Conservation (phyloP, 441 rosid species). For the Euphorbia schlechtendalii region DNA sequence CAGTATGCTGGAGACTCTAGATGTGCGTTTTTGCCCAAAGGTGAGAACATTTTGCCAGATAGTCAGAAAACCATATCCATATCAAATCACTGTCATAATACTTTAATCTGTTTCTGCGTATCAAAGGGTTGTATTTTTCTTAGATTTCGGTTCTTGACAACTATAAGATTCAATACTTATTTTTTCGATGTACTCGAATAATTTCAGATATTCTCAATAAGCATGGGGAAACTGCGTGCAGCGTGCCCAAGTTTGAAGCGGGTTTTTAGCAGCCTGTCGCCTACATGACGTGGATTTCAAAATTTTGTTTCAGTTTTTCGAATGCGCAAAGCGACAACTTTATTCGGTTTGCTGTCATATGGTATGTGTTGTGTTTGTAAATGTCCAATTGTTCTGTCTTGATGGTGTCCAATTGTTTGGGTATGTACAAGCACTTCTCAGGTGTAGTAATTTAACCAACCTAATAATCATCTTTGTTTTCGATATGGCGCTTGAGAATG, state of each 20-base stretch:
- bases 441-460: slow-evolving; percentile 14
- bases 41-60: slow-evolving; percentile 27
- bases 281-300: slow-evolving; percentile 19
- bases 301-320: not conserved
- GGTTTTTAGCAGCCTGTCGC: slow-evolving; percentile 51
- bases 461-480: slow-evolving; percentile 18
- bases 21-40: slow-evolving; percentile 91
- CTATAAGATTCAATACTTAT: not conserved
- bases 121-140: not conserved
- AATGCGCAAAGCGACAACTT: slow-evolving; percentile 9
- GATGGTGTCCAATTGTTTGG: slow-evolving; percentile 17
- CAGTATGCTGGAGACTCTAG: slow-evolving; percentile 77
- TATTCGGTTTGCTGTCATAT: slow-evolving; percentile 18
- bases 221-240: slow-evolving; percentile 63
- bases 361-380: slow-evolving; percentile 28
- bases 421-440: slow-evolving; percentile 20
- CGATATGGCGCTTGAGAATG: no score
- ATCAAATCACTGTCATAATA: not conserved
- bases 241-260: slow-evolving; percentile 88
- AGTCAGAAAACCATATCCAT: no score
- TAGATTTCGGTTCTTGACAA: not conserved
- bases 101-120: not conserved
- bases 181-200: no score
- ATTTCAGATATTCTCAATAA: slow-evolving; percentile 53
- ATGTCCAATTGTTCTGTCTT: slow-evolving; percentile 11